phyloP scores from a whole-genome alignment of 257 asterid genomes.

The Salvia splendens region DNA sequence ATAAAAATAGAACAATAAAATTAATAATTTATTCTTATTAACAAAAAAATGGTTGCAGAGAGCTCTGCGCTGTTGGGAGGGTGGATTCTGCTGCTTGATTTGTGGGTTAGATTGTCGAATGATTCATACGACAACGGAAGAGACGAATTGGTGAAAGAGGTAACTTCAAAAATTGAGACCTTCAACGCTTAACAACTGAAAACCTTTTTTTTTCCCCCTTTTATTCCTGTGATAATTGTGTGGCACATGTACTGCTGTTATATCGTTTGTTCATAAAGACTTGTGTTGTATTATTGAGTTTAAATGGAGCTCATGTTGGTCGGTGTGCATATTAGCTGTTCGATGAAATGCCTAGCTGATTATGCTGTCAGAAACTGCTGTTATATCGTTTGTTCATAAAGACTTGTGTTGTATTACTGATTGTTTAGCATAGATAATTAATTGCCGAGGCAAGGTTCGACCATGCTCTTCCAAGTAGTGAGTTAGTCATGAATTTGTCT shows the following conservation, averaged over 20 bases:
- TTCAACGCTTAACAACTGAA: neutral
- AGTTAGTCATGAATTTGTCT: neutral
- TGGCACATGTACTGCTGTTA: neutral
- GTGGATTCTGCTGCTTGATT: too few species aligned
- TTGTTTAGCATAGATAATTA: neutral
- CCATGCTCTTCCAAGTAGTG: conserved; percentile 1
- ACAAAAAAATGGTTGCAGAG: too few species aligned
- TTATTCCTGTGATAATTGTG: neutral
- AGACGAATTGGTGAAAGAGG: neutral
- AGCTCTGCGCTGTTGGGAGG: too few species aligned
- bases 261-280: neutral
- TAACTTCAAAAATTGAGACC: neutral
- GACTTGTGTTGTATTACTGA: neutral
- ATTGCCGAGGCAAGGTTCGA: neutral
- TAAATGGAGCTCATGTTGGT: neutral
- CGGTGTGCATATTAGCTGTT: neutral
- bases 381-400: neutral
- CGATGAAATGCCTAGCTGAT: conserved; percentile 29
- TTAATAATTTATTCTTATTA: too few species aligned
- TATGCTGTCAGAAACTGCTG: neutral
- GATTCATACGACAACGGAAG: neutral
- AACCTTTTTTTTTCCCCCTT: neutral
- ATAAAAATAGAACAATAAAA: too few species aligned
- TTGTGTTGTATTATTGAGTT: neutral
- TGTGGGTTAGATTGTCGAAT: too few species aligned